Base-by-base conservation (phyloP, 163 green algal genomes). In the Chlorella variabilis region DNA sequence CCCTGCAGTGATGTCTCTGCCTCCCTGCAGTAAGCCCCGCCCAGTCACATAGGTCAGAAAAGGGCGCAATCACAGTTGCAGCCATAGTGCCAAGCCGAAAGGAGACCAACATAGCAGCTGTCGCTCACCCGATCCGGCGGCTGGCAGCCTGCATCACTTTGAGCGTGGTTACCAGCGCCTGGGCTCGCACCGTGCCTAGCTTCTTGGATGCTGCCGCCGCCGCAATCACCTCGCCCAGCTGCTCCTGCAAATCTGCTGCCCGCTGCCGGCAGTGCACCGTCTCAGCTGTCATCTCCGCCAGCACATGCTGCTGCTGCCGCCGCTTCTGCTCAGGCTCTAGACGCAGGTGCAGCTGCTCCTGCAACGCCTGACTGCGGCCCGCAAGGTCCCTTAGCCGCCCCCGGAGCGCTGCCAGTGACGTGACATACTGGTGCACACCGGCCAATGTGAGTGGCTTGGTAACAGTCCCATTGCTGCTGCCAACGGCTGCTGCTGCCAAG, bases 141-240 rank as follows among this genome's bases (percentile, higher is more conserved):
- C 71, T 54, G 8, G 82, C 48, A 8, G 74, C 61, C 38, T 79
- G 45, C 82, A 82, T 67, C 8, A 77, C 74, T 54, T 83, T 69
- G 5, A 86, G 49, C 15, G 75, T 73, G 9, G 82, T 75, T 13
- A 86, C 63, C 48, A 86, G 71, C 34, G 82, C 82, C 62, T 86
- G 82, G 7, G 71, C 59, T 8, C 48, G 63, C 34, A 86, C 71
- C 3, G 62, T 71, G n/a, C 48, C 75, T 39, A 34, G 54, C 54
- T 78, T 77, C 27, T 25, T 27, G 18, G 38, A 62, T 0, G 61
- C 69, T 20, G 17, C 45, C 13, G 75, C 51, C 25, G 11, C 66
- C n/a, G 48, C n/a, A 49, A 38, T 49, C 29, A 77, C 65, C 51
- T 69, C 65, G 5, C 13, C 51, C 27, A 77, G 51, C 48, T 69